Evolutionary conservation across 2,329 filamentous ascomycete species (phyloP).

Genomic region (Botrytis tulipae): DNA sequence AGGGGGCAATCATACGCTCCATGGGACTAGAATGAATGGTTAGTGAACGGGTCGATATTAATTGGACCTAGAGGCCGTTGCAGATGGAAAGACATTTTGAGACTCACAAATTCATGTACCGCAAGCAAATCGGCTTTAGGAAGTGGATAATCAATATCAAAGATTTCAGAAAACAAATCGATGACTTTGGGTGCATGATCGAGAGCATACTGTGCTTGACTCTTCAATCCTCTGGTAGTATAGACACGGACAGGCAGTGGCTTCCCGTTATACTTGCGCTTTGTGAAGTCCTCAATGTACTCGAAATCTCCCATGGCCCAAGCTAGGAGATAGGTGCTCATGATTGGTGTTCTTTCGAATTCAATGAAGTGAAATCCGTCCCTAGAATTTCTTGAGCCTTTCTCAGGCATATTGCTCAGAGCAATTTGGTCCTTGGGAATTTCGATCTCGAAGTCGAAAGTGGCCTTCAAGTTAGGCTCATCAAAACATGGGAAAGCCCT

Average conservation of each 20-base stretch:
- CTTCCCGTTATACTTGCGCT: constrained; percentile 87
- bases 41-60: constrained; percentile 35
- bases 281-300: constrained; percentile 88
- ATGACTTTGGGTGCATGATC: constrained; percentile 91
- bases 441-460: constrained; percentile 91
- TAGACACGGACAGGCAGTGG: constrained; percentile 92
- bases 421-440: constrained; percentile 85
- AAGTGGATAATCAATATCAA: constrained; percentile 87
- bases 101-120: constrained; percentile 81
- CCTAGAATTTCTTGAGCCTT: constrained; percentile 57
- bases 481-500: constrained; percentile 97
- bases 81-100: background rate
- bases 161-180: constrained; percentile 95
- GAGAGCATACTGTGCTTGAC: constrained; percentile 85
- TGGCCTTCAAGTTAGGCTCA: constrained; percentile 94
- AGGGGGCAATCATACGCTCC: constrained; percentile 60
- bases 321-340: constrained; percentile 84
- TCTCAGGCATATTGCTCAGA: constrained; percentile 93
- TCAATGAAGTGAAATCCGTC: constrained; percentile 70
- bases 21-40: constrained; percentile 50
- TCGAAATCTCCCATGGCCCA: constrained; percentile 98
- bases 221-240: constrained; percentile 89
- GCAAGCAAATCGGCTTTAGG: constrained; percentile 89
- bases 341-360: constrained; percentile 81
- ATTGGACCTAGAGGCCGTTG: background rate